Evolutionary conservation across 2,329 filamentous ascomycete genomes (phyloP).

Genomic region (Zymoseptoria ardabiliae): DNA sequence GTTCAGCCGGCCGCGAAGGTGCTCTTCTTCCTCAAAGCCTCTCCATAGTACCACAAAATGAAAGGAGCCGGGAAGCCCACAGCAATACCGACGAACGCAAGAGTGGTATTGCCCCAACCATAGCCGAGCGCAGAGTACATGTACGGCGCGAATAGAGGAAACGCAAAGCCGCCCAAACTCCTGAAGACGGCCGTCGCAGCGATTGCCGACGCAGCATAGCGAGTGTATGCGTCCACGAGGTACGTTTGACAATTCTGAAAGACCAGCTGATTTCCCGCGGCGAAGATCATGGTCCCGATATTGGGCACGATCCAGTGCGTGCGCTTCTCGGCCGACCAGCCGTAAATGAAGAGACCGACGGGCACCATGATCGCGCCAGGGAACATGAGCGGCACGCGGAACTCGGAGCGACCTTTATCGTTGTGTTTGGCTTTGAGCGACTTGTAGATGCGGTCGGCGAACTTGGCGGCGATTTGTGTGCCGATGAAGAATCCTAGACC

Average conservation of each 20-base stretch:
- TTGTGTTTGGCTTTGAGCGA: constrained; percentile 32
- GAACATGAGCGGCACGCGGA: constrained; percentile 48
- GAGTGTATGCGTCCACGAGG: constrained; percentile 49
- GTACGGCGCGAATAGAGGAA: constrained; percentile 53
- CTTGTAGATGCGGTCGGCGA: constrained; percentile 33
- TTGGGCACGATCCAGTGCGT: constrained; percentile 56
- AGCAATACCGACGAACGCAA: constrained; percentile 49
- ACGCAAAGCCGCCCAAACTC: constrained; percentile 49
- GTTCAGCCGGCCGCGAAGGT: constrained; percentile 27
- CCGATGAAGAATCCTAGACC: constrained; percentile 56
- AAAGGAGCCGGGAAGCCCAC: constrained; percentile 47
- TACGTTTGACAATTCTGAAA: constrained; percentile 58
- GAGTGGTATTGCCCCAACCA: constrained; percentile 47
- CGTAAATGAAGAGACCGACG: constrained; percentile 50
- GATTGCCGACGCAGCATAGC: constrained; percentile 43
- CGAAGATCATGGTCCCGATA: constrained; percentile 50
- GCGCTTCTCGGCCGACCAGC: constrained; percentile 48
- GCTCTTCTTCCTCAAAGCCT: constrained; percentile 30
- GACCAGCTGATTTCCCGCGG: constrained; percentile 47
- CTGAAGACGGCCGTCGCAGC: constrained; percentile 50
- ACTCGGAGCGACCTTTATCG: constrained; percentile 35
- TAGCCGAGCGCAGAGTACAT: constrained; percentile 42
- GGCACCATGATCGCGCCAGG: constrained; percentile 48
- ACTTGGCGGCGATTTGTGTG: constrained; percentile 32
- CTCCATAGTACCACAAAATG: constrained; percentile 37